These are phyloP conservation scores for Tricholoma saponaceum DNA, from an alignment of 768 basidiomycete genomes.

Conservation along the genomic window DNA sequence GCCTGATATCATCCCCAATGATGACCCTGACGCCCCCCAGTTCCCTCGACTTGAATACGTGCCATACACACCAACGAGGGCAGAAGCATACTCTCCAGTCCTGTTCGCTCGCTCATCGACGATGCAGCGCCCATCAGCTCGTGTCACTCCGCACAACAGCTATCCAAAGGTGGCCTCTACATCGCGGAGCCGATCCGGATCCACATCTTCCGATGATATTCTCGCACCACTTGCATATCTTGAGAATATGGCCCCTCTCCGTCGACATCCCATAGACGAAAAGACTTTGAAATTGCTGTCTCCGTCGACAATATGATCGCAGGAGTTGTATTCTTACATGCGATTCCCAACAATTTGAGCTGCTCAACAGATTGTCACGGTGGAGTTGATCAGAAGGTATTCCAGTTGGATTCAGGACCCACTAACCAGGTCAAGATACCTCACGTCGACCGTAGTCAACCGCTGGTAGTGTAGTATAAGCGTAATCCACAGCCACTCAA, in stretches of 20 bases:
- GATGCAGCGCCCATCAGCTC: neutral
- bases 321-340: neutral
- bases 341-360: neutral
- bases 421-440: neutral
- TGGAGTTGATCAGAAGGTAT: neutral
- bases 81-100: slow-evolving; percentile 15
- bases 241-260: slow-evolving; percentile 56
- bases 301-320: slow-evolving; percentile 18
- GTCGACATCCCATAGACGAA: slow-evolving; percentile 65
- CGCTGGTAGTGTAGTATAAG: neutral
- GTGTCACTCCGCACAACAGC: neutral
- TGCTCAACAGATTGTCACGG: neutral
- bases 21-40: slow-evolving; percentile 31
- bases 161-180: slow-evolving; percentile 10
- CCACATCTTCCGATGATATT: slow-evolving; percentile 27
- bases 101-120: slow-evolving; percentile 1
- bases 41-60: slow-evolving; percentile 44
- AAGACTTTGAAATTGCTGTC: slow-evolving; percentile 38
- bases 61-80: slow-evolving; percentile 31
- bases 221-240: slow-evolving; percentile 72
- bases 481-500: neutral
- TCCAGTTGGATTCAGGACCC: neutral
- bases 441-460: neutral
- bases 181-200: slow-evolving; percentile 23
- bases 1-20: slow-evolving; percentile 47